phyloP scores from a whole-genome alignment of 192 early-diverging fungal species.

The Diversispora epigaea region DNA sequence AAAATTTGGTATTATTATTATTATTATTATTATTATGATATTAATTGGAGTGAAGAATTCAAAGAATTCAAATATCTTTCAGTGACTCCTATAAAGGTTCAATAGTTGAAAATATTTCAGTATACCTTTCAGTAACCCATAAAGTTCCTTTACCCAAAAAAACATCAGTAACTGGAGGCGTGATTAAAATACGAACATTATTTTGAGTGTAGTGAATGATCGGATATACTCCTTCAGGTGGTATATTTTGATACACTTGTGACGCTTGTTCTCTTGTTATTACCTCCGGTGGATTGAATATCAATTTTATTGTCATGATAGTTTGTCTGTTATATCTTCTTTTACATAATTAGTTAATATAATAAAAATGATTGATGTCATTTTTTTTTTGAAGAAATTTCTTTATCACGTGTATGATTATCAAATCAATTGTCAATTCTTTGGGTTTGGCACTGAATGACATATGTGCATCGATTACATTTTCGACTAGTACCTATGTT shows the following conservation, averaged over 20 bases:
- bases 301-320: no score
- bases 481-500: no score
- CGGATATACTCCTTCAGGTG: not conserved
- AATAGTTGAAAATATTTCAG: not conserved
- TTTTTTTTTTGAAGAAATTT: no score
- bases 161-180: constrained; percentile 33
- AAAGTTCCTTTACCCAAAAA: constrained; percentile 46
- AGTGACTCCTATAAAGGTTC: not conserved
- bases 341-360: no score
- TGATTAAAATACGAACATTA: constrained; percentile 25
- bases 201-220: constrained; percentile 22
- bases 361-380: no score
- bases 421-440: no score
- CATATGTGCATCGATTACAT: no score
- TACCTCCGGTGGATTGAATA: not conserved
- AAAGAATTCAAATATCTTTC: no score
- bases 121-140: constrained; percentile 52
- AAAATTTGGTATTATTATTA: not conserved
- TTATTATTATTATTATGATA: not conserved
- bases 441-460: no score
- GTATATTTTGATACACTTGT: not conserved
- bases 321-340: no score
- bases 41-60: no score
- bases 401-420: no score
- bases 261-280: constrained; percentile 9